Conservation (phyloP, 2,329 filamentous ascomycete genomes). For the Leptographium galeiforme region DNA sequence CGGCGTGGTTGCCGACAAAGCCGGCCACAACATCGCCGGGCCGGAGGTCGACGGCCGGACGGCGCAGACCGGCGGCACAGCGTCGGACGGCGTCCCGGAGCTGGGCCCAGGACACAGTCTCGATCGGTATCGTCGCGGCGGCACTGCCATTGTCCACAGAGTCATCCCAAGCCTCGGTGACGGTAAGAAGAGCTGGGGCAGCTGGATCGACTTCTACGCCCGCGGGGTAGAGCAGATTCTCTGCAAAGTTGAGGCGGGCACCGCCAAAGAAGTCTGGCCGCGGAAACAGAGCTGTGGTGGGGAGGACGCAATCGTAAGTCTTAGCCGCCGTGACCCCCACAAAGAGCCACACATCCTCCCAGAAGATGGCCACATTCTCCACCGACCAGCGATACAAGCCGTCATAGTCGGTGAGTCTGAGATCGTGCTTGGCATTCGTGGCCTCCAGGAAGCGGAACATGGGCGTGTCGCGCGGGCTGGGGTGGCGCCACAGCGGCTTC, state of each 20-base stretch:
- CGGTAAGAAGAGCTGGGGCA: slow-evolving; percentile 61
- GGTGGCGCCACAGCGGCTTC: slow-evolving; percentile 53
- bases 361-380: slow-evolving; percentile 61
- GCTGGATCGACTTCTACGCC: slow-evolving; percentile 40
- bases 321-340: slow-evolving; percentile 60
- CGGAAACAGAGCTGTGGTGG: slow-evolving; percentile 63
- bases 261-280: slow-evolving; percentile 75
- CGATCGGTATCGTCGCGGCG: slow-evolving; percentile 11
- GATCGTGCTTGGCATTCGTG: slow-evolving; percentile 53
- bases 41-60: slow-evolving; percentile 44
- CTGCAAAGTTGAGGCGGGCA: slow-evolving; percentile 77
- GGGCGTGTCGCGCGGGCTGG: slow-evolving; percentile 49
- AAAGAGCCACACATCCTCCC: slow-evolving; percentile 76
- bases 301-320: slow-evolving; percentile 54
- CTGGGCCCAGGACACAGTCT: slow-evolving; percentile 56
- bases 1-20: slow-evolving; percentile 80
- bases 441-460: slow-evolving; percentile 60
- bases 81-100: slow-evolving; percentile 64
- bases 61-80: slow-evolving; percentile 55
- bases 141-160: slow-evolving; percentile 29
- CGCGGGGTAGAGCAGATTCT: slow-evolving; percentile 76
- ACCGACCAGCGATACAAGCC: slow-evolving; percentile 81
- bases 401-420: slow-evolving; percentile 52
- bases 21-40: slow-evolving; percentile 46
- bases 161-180: slow-evolving; percentile 50